A percentile compares a stretch with the other conserved stretches of the same genome.
Evolutionary conservation across 176 grass and related monocot genomes (phyloP).

Genomic region (Musa beccarii): DNA sequence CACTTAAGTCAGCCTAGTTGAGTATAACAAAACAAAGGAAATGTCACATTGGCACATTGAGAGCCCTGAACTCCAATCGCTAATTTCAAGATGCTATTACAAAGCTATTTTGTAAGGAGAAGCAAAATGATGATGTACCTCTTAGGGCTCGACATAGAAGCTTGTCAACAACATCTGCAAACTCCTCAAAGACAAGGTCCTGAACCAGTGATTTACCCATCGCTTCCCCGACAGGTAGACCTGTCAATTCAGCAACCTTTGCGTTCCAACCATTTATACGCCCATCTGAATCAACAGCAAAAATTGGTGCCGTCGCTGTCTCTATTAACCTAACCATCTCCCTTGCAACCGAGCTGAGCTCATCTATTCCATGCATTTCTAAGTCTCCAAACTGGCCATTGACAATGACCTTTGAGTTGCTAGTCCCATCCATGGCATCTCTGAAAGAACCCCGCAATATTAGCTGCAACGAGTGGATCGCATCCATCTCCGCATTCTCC

Average conservation of each 20-base stretch:
- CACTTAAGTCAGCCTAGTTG: not conserved
- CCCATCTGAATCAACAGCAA: conserved; percentile 82
- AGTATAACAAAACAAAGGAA: not conserved
- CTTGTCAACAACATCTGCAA: conserved; percentile 48
- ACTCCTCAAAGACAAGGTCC: conserved; percentile 88
- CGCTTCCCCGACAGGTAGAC: conserved; percentile 77
- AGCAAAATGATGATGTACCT: conserved; percentile 47
- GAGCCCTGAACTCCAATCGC: not conserved
- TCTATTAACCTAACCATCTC: conserved; percentile 97
- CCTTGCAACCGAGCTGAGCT: conserved; percentile 75
- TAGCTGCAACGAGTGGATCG: conserved; percentile 93
- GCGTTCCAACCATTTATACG: conserved; percentile 99
- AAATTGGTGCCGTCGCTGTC: conserved; percentile 86
- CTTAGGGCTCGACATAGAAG: conserved; percentile 62
- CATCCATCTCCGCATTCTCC: conserved; percentile 97
- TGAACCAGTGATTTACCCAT: conserved; percentile 92
- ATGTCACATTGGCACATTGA: not conserved
- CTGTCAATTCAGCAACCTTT: conserved; percentile 81
- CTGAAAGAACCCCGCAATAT: conserved; percentile 77
- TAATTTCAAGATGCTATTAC: not conserved
- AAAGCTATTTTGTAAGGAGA: conserved; percentile 1
- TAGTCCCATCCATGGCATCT: conserved; percentile 46
- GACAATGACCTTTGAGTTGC: conserved; percentile 60
- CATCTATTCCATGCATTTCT: conserved; percentile 82
- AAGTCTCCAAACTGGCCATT: conserved; percentile 54